phyloP scores from a whole-genome alignment of 2,329 filamentous ascomycete genomes.

The Penicillium sp. region DNA sequence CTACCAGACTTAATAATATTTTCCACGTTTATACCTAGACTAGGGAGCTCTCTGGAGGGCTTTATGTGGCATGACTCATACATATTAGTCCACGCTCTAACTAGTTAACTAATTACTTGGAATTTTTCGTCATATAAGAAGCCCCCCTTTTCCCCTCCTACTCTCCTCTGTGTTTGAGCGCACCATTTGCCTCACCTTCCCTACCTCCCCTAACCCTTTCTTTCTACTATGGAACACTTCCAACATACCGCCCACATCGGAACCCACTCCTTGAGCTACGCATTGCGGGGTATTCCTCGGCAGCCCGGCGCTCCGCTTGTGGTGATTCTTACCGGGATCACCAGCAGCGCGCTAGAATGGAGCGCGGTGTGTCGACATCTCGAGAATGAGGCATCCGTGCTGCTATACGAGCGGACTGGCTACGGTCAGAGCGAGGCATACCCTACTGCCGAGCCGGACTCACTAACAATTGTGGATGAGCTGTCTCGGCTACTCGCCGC shows the following conservation, averaged over 20 bases:
- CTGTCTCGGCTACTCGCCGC: neutral
- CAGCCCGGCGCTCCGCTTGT: neutral
- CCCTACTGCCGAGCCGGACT: neutral
- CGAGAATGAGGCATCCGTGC: neutral
- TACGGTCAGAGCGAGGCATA: neutral
- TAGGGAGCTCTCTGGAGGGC: too few relatives aligned
- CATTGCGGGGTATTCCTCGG: neutral
- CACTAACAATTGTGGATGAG: neutral
- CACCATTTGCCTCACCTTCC: too few relatives aligned
- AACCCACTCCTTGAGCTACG: neutral
- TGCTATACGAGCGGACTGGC: neutral
- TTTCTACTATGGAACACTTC: neutral
- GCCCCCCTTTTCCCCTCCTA: too few relatives aligned
- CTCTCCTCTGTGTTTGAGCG: too few relatives aligned
- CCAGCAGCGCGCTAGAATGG: neutral
- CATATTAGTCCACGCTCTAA: too few relatives aligned
- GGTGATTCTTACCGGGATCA: neutral
- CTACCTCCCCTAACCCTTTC: too few relatives aligned
- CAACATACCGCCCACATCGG: neutral
- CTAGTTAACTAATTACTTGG: too few relatives aligned
- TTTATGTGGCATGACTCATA: too few relatives aligned
- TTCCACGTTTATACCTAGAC: too few relatives aligned
- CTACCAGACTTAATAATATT: too few relatives aligned
- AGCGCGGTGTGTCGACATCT: neutral
- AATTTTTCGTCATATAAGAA: too few relatives aligned